Evolutionary conservation across 140 eudicot species (phyloP).

Genomic region (Artemisia princeps): DNA sequence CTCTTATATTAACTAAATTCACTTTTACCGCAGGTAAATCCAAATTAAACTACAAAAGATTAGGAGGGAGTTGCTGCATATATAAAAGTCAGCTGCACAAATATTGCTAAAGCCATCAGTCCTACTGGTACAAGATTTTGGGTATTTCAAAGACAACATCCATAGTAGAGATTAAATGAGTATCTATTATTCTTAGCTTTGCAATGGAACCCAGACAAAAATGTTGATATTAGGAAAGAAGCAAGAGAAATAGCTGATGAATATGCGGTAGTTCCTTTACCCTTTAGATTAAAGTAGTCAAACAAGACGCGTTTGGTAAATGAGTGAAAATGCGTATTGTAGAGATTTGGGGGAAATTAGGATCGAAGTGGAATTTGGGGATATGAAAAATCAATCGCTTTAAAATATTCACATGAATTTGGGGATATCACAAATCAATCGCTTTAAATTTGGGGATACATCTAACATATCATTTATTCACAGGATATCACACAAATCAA

Average conservation of each 20-base stretch:
- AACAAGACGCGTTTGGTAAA: too few relatives aligned
- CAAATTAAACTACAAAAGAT: conserved; percentile 65
- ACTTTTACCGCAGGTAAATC: conserved; percentile 71
- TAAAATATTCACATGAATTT: too few relatives aligned
- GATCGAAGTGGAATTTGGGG: too few relatives aligned
- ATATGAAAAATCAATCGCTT: too few relatives aligned
- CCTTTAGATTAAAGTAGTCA: not conserved
- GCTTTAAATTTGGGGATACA: too few relatives aligned
- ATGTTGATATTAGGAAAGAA: conserved; percentile 86
- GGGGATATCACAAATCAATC: too few relatives aligned
- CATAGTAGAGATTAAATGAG: conserved; percentile 68
- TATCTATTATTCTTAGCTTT: conserved; percentile 79
- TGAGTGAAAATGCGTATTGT: too few relatives aligned
- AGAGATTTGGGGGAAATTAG: too few relatives aligned
- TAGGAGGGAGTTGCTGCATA: conserved; percentile 94
- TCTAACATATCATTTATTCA: too few relatives aligned
- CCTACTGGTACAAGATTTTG: conserved; percentile 93
- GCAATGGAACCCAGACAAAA: conserved; percentile 97
- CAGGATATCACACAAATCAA: too few relatives aligned
- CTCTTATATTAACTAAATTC: not conserved
- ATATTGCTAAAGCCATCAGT: conserved; percentile 67
- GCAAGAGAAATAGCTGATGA: conserved; percentile 96
- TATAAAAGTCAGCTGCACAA: conserved; percentile 69
- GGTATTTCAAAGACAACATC: conserved; percentile 76
- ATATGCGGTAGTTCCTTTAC: conserved; percentile 55